Conservation (phyloP, 2,329 filamentous ascomycete species). For the Verticillium nonalfalfae region DNA sequence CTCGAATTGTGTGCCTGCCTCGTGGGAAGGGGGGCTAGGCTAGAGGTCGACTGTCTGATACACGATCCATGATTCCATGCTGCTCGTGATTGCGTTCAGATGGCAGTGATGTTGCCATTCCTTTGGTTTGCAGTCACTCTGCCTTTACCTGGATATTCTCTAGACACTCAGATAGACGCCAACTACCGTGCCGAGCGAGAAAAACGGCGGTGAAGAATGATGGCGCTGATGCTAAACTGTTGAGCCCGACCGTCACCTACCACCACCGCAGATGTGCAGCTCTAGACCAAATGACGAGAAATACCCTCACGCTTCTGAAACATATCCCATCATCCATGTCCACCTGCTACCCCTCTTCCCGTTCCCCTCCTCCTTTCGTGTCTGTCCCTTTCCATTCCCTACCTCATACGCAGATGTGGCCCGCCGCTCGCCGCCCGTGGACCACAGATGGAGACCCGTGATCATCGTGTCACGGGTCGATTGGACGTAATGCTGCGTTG, state of each 20-base stretch:
- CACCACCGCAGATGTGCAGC: background rate
- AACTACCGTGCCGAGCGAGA: too few relatives aligned
- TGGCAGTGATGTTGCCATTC: too few relatives aligned
- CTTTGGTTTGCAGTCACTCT: too few relatives aligned
- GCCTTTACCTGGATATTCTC: too few relatives aligned
- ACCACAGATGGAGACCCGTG: background rate
- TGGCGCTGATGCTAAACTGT: background rate
- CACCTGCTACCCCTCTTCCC: background rate
- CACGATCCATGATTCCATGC: too few relatives aligned
- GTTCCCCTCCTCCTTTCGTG: background rate
- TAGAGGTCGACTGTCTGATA: too few relatives aligned
- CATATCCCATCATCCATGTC: background rate
- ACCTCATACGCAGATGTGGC: too few relatives aligned
- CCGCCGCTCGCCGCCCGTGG: background rate
- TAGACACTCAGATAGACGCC: too few relatives aligned
- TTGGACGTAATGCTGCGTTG: background rate
- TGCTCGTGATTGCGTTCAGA: too few relatives aligned
- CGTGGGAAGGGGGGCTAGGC: background rate
- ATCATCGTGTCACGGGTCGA: conserved; percentile 2
- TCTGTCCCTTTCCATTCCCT: background rate
- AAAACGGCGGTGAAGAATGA: background rate
- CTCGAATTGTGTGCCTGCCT: background rate
- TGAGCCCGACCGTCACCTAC: background rate
- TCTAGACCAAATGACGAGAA: background rate
- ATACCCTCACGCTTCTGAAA: conserved; percentile 1